A percentile compares a stretch with the other conserved stretches of the same genome.
phyloP scores from a whole-genome alignment of 2,329 filamentous ascomycete genomes.

The Onygena corvina region DNA sequence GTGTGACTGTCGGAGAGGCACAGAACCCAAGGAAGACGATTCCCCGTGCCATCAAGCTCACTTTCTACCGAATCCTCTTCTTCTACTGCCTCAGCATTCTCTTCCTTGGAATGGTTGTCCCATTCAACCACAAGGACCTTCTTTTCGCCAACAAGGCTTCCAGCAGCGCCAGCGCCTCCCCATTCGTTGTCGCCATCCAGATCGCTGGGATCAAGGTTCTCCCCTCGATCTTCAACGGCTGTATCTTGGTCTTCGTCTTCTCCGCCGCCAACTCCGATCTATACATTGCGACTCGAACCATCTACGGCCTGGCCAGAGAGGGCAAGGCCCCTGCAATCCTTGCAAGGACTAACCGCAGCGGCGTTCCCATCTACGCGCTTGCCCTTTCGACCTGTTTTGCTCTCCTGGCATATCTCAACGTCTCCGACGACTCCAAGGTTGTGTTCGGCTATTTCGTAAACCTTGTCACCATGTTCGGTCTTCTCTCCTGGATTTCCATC shows the following conservation, averaged over 20 bases:
- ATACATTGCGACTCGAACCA: constrained; percentile 51
- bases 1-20: constrained; percentile 45
- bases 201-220: constrained; percentile 55
- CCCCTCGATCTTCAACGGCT: constrained; percentile 61
- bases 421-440: constrained; percentile 26
- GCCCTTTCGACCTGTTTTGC: constrained; percentile 31
- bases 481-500: constrained; percentile 39
- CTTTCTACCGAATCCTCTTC: constrained; percentile 45
- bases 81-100: constrained; percentile 49
- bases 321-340: constrained; percentile 62
- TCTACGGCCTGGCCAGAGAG: constrained; percentile 67
- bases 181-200: constrained; percentile 60
- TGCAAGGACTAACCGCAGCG: constrained; percentile 51
- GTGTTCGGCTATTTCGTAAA: constrained; percentile 39
- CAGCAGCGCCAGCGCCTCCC: constrained; percentile 47
- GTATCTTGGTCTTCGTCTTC: constrained; percentile 60
- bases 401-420: constrained; percentile 36
- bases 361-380: constrained; percentile 36
- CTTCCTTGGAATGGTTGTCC: constrained; percentile 50
- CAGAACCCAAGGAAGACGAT: constrained; percentile 42
- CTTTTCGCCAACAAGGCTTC: constrained; percentile 38
- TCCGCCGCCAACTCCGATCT: constrained; percentile 58
- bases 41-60: constrained; percentile 42
- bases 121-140: constrained; percentile 53
- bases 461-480: constrained; percentile 33